These are phyloP conservation scores for Antrodiella citrinella DNA, from an alignment of 768 basidiomycete species.

Conservation along the genomic window DNA sequence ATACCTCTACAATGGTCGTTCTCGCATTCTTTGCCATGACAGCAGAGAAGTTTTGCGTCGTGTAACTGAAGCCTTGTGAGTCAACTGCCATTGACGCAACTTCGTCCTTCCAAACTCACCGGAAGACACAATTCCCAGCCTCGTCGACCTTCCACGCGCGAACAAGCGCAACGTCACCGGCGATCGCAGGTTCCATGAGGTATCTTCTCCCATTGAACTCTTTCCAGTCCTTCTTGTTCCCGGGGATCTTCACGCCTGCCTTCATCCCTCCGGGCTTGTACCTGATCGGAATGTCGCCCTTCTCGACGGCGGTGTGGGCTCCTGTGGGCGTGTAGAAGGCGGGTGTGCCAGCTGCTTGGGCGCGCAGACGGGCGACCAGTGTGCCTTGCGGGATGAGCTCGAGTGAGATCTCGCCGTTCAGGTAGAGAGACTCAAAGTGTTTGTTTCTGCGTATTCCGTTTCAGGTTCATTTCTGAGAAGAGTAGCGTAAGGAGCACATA, in stretches of 20 bases:
- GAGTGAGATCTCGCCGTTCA: slow-evolving; percentile 71
- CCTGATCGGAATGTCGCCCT: slow-evolving; percentile 69
- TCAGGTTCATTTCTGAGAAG: too few relatives aligned
- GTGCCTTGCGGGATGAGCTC: slow-evolving; percentile 93
- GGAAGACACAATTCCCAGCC: slow-evolving; percentile 84
- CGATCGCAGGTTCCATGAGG: slow-evolving; percentile 73
- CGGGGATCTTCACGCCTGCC: slow-evolving; percentile 62
- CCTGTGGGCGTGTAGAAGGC: slow-evolving; percentile 94
- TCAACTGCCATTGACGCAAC: too few relatives aligned
- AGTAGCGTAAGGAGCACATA: slow-evolving; percentile 21
- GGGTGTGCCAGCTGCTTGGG: slow-evolving; percentile 86
- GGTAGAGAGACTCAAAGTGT: slow-evolving; percentile 74
- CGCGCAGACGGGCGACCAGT: slow-evolving; percentile 79
- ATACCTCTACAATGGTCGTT: slow-evolving; percentile 82
- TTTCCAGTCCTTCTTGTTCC: slow-evolving; percentile 67
- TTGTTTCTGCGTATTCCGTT: slow-evolving; percentile 52
- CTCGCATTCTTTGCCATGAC: slow-evolving; percentile 88
- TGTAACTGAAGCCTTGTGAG: slow-evolving; percentile 41
- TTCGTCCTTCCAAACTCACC: slow-evolving; percentile 38
- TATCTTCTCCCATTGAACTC: slow-evolving; percentile 76
- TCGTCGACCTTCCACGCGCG: slow-evolving; percentile 92
- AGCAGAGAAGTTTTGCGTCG: slow-evolving; percentile 81
- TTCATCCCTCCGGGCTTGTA: slow-evolving; percentile 72
- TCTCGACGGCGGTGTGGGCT: slow-evolving; percentile 74
- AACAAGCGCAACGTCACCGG: slow-evolving; percentile 79